Percentiles rank a stretch among this genome's conserved stretches.
Evolutionary conservation across 2,329 filamentous ascomycete genomes (phyloP).

Genomic region (Pestalotiopsis fici): DNA sequence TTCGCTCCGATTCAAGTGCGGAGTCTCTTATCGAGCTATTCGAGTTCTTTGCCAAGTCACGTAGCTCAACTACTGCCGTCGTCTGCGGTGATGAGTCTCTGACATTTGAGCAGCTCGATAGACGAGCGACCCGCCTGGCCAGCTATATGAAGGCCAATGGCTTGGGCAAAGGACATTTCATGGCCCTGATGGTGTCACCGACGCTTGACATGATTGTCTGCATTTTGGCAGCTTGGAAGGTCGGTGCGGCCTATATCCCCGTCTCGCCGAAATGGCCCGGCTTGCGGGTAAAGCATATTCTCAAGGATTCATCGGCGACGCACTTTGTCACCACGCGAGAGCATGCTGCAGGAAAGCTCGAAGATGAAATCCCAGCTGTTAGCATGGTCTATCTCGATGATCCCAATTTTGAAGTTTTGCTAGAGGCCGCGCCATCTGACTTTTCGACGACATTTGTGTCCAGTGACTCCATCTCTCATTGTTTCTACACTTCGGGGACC

Average conservation of each 20-base stretch:
- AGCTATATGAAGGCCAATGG: not conserved
- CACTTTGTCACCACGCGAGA: not conserved
- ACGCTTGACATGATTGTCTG: not conserved
- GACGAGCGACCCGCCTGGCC: not conserved
- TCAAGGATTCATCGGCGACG: not conserved
- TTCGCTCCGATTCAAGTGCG: not conserved
- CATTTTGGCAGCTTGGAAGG: not conserved
- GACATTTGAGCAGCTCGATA: not conserved
- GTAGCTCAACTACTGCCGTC: not conserved
- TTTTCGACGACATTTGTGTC: not conserved
- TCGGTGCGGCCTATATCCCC: not conserved
- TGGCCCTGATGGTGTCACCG: not conserved
- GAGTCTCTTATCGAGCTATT: not conserved
- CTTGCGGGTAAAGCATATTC: not conserved
- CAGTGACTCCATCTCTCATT: not conserved
- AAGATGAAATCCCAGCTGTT: not conserved
- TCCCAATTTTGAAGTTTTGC: not conserved
- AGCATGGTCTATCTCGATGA: not conserved
- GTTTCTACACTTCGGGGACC: constrained; percentile 10
- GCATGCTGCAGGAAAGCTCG: not conserved
- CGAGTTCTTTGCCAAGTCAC: not conserved
- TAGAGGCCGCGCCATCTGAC: not conserved
- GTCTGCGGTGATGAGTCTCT: not conserved
- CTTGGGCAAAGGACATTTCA: not conserved
- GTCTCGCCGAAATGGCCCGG: not conserved